Base-by-base conservation (phyloP, 208 protist genomes). In the Porcisia hertigi region DNA sequence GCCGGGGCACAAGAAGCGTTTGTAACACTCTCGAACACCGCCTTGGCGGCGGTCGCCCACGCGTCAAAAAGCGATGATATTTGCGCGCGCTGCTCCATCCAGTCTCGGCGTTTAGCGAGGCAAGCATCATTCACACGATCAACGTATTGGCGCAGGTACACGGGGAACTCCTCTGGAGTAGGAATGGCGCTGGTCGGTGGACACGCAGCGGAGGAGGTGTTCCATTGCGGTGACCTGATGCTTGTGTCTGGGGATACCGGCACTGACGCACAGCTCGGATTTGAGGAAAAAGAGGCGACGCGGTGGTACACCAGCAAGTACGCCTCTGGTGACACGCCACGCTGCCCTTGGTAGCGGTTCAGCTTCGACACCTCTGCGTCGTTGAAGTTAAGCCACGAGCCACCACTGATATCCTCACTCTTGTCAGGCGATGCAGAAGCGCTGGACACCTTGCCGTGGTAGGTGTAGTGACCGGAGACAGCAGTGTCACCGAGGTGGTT, bases 391-490 rank as follows among this genome's bases (percentile, higher is more conserved):
- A 88, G 87, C 90, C 92, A 96, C 73, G 65, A 57, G 36, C 62
- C 34, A 43, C 34, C 36, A 30, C 65, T 62, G 20, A 41, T 11
- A 16, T 57, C 25, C n/a, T 73, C 25, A n/a, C 45, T 36, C 43
- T 8, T 62, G 58, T 3, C 23, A 25, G 41, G 49, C 8, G 12
- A n/a, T 0, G 75, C 23, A 3, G 57, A 34, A 9, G 43, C 34
- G 58, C n/a, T 65, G 43, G 58, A 75, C 8, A 93, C 82, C 74
- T 89, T 92, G 5, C 86, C 87, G 63, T 91, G 76, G 82, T 90
- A 96, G 12, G 90, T 94, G 83, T 96, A 96, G 81, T 96, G 92
- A 25, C 92, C 92, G 30, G 81, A 91, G 3, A 86, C 58, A 6
- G 92, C 92, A 4, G 76, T 86, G 25, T 88, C 82, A 41, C 92